Conservation (phyloP, 2,329 filamentous ascomycete genomes). For the Fusarium coicis region DNA sequence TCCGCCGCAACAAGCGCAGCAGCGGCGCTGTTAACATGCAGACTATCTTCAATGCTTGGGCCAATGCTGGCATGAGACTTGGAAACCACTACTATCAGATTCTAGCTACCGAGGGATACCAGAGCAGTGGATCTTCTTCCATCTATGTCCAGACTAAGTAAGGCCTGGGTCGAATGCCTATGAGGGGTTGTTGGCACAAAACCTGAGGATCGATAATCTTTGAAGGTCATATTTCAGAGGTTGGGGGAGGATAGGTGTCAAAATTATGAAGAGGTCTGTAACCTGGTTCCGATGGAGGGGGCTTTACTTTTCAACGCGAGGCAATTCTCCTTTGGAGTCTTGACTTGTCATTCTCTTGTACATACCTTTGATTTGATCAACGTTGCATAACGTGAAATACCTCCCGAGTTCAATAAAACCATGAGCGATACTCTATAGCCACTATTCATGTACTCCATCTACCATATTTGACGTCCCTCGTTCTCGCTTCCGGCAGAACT, state of each 20-base stretch:
- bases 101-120: conserved; percentile 16
- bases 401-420: rapidly evolving
- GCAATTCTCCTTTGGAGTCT: neutral
- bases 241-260: neutral
- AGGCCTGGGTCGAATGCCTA: no score
- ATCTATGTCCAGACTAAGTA: conserved; percentile 17
- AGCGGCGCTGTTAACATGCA: conserved; percentile 19
- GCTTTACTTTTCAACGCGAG: neutral
- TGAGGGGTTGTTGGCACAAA: no score
- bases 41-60: conserved; percentile 18
- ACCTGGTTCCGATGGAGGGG: neutral
- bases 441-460: neutral
- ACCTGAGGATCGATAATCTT: no score
- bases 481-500: neutral
- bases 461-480: neutral
- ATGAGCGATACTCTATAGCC: rapidly evolving
- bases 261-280: neutral
- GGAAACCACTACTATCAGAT: conserved; percentile 24
- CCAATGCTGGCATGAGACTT: conserved; percentile 1
- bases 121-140: conserved; percentile 15
- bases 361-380: neutral
- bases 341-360: neutral
- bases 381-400: neutral
- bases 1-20: conserved; percentile 17
- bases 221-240: no score